A percentile compares a stretch with the other conserved stretches of the same genome.
These are phyloP conservation scores for Gomphus sp. DNA, from an alignment of 1,284 basidiomycete genomes.

Conservation along the genomic window DNA sequence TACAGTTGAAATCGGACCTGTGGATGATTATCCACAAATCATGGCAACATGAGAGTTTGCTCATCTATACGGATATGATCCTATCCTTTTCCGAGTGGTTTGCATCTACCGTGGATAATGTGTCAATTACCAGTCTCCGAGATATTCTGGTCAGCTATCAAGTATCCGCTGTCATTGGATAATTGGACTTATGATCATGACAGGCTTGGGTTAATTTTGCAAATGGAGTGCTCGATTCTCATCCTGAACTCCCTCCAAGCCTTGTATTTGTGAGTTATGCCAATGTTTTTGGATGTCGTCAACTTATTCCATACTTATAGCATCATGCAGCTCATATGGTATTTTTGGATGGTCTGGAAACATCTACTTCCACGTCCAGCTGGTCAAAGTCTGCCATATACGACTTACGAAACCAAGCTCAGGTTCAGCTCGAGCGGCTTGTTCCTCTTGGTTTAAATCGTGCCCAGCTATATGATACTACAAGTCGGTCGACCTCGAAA, in stretches of 20 bases:
- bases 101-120: conserved; percentile 53
- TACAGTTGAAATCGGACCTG: conserved; percentile 72
- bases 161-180: conserved; percentile 11
- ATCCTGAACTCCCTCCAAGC: conserved; percentile 29
- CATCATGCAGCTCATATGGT: conserved; percentile 86
- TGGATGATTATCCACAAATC: conserved; percentile 69
- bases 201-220: conserved; percentile 92
- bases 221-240: conserved; percentile 48
- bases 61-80: conserved; percentile 52
- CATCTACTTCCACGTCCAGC: conserved; percentile 32
- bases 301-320: conserved; percentile 28
- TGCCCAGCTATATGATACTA: conserved; percentile 20
- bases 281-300: not conserved
- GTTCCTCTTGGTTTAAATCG: conserved; percentile 31
- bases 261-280: conserved; percentile 64
- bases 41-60: conserved; percentile 59
- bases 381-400: conserved; percentile 30
- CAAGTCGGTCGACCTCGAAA: conserved; percentile 25
- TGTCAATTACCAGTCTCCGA: conserved; percentile 68
- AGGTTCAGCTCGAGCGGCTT: conserved; percentile 37
- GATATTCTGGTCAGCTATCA: conserved; percentile 71
- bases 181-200: conserved; percentile 4
- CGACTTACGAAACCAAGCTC: conserved; percentile 41
- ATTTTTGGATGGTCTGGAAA: conserved; percentile 73
- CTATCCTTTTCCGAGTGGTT: conserved; percentile 85